Percentiles rank a stretch among this genome's conserved stretches.
Conservation (phyloP, 1,284 basidiomycete genomes). For the Stereum hirsutum region DNA sequence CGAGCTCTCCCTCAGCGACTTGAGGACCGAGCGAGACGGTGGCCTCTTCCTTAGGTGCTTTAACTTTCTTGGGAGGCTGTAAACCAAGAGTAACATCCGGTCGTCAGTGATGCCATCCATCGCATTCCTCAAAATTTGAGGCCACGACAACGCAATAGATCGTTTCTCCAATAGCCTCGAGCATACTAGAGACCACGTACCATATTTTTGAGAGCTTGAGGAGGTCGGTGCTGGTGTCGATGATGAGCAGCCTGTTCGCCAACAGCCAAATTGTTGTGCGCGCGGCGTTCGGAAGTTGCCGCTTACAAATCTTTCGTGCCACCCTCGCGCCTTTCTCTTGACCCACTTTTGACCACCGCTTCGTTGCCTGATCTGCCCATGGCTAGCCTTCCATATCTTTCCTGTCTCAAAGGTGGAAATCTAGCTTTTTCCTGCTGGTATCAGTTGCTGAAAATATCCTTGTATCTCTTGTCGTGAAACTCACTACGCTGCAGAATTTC, state of each 20-base stretch:
- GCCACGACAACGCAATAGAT: neutral
- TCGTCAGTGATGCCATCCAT: slow-evolving; percentile 34
- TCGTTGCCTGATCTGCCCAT: too few species aligned
- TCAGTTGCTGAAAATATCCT: too few species aligned
- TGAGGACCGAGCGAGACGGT: slow-evolving; percentile 89
- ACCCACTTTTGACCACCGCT: too few species aligned
- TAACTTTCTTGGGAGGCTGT: slow-evolving; percentile 74
- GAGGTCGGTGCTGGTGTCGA: slow-evolving; percentile 7
- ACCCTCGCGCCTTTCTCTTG: too few species aligned
- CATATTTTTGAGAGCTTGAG: slow-evolving; percentile 8
- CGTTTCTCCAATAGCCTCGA: neutral
- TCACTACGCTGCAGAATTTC: too few species aligned
- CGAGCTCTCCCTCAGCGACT: slow-evolving; percentile 90
- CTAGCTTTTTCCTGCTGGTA: too few species aligned
- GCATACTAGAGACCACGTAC: slow-evolving; percentile 1
- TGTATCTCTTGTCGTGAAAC: too few species aligned
- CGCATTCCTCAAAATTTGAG: slow-evolving; percentile 4
- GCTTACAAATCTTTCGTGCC: too few species aligned
- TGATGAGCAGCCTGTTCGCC: slow-evolving; percentile 1
- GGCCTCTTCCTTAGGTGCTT: slow-evolving; percentile 64
- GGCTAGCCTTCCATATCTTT: too few species aligned
- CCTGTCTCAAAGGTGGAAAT: too few species aligned
- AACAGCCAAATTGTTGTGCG: neutral
- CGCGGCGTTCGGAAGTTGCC: too few species aligned
- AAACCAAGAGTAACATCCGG: slow-evolving; percentile 30